These are phyloP conservation scores for Naganishia randhawae DNA, from an alignment of 768 basidiomycete genomes.

Conservation along the genomic window DNA sequence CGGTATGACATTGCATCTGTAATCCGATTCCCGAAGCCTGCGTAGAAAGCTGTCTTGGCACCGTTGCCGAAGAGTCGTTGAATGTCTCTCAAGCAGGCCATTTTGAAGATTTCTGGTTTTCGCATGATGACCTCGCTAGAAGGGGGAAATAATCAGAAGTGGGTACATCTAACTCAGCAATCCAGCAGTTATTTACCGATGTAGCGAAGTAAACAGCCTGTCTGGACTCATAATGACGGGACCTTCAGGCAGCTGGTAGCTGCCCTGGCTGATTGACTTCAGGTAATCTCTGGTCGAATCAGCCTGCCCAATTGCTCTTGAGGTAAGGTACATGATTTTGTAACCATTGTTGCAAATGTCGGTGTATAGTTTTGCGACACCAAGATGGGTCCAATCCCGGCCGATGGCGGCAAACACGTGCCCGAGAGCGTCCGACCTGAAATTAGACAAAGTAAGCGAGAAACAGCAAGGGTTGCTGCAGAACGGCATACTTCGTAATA, in stretches of 20 bases:
- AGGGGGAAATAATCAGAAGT: background rate
- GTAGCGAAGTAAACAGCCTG: slow-evolving; percentile 84
- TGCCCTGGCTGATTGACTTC: slow-evolving; percentile 88
- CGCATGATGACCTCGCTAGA: slow-evolving; percentile 96
- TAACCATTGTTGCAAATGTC: slow-evolving; percentile 94
- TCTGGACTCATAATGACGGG: slow-evolving; percentile 99
- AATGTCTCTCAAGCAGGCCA: slow-evolving; percentile 95
- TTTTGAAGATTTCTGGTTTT: slow-evolving; percentile 99
- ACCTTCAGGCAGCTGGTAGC: slow-evolving; percentile 93
- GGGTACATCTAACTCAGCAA: background rate
- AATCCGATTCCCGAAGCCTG: slow-evolving; percentile 96
- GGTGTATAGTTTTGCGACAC: slow-evolving; percentile 94
- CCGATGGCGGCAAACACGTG: slow-evolving; percentile 98
- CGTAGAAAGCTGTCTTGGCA: slow-evolving; percentile 75
- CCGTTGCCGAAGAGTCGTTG: slow-evolving; percentile 71
- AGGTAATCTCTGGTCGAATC: slow-evolving; percentile 94
- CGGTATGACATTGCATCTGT: slow-evolving; percentile 98
- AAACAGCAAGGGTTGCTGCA: background rate
- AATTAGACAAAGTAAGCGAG: background rate
- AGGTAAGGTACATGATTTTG: slow-evolving; percentile 96
- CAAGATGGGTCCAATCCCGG: slow-evolving; percentile 95
- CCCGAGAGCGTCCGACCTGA: slow-evolving; percentile 87
- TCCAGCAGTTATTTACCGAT: slow-evolving; percentile 62
- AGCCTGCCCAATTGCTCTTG: slow-evolving; percentile 94
- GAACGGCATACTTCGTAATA: slow-evolving; percentile 77